Percentiles rank a stretch among this genome's conserved stretches.
phyloP scores from a whole-genome alignment of 176 grass and related monocot genomes.

The Carex cristatella region DNA sequence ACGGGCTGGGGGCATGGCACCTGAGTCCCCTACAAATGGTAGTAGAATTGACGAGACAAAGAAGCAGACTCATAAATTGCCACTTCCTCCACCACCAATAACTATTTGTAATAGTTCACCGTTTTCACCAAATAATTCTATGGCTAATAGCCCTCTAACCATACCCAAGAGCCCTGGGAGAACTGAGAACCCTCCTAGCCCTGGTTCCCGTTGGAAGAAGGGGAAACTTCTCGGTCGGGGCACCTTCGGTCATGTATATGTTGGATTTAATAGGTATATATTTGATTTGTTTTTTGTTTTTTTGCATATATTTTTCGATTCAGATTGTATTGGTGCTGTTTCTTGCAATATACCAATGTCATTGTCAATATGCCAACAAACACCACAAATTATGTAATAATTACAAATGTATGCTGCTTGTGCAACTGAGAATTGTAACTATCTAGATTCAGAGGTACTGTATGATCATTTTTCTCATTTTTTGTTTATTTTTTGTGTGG shows the following conservation, averaged over 20 bases:
- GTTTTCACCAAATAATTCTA: constrained; percentile 71
- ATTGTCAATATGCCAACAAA: background rate
- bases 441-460: background rate
- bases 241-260: constrained; percentile 98
- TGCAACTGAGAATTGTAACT: background rate
- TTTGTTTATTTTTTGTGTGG: constrained; percentile 22
- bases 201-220: constrained; percentile 97
- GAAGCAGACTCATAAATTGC: constrained; percentile 88
- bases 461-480: constrained; percentile 22
- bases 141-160: constrained; percentile 41
- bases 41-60: constrained; percentile 60
- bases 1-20: constrained; percentile 62
- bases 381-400: background rate
- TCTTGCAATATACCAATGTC: background rate
- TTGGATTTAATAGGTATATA: constrained; percentile 96
- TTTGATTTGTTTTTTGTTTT: constrained; percentile 16
- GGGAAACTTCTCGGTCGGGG: constrained; percentile 89
- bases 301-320: background rate
- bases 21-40: constrained; percentile 76
- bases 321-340: background rate
- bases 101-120: constrained; percentile 60
- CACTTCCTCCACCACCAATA: constrained; percentile 83
- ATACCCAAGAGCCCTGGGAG: constrained; percentile 90
- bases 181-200: constrained; percentile 75
- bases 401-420: background rate